Base-by-base conservation (phyloP, 345 rosid genomes). In the Syzygium aqueum region DNA sequence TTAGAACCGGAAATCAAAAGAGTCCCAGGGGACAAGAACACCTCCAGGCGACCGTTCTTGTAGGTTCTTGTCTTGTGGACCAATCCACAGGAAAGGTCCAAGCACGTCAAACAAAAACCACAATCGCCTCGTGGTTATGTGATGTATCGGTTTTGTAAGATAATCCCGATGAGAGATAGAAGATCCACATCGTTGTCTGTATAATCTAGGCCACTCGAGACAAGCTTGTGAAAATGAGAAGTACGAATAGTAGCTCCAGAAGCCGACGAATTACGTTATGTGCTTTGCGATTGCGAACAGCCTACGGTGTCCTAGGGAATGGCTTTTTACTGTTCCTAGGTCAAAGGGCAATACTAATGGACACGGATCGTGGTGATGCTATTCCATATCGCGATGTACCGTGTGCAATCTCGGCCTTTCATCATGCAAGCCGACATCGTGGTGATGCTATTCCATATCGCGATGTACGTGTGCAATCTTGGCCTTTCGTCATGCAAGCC, bases 351-450 rank as follows among this genome's bases (percentile, higher is more conserved):
- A n/a, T 61, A 14, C 19, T 0, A 0, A 3, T 12, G 1, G 67
- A 61, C 33, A 1, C 33, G 17, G 33, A 61, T n/a, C 30, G 12
- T 61, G 5, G 33, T 5, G 8, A 27, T 61, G 67, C 33, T n/a
- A 27, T n/a, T 61, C 33, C 17, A 27, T 5, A n/a, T 61, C 33
- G 2, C 2, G 12, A 59, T 59, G 17, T 61, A 6, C n/a, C 33
- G 0, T 0, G 8, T 61, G 33, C 33, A 61, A n/a, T 27, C 67
- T 61, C 3, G 67, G 2, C 3, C 67, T 59, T 27, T 59, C 1
- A 3, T 61, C 2, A n/a, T 12, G 33, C 67, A 61, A 1, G 33
- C 3, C 0, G 8, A 0, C 67, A n/a, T 0, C 30, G 12, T 61
- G 5, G 33, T 5, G 8, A 27, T 61, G 67, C 33, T n/a, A 27